Base-by-base conservation (phyloP, 1,284 basidiomycete genomes). In the Sporisorium reilianum region DNA sequence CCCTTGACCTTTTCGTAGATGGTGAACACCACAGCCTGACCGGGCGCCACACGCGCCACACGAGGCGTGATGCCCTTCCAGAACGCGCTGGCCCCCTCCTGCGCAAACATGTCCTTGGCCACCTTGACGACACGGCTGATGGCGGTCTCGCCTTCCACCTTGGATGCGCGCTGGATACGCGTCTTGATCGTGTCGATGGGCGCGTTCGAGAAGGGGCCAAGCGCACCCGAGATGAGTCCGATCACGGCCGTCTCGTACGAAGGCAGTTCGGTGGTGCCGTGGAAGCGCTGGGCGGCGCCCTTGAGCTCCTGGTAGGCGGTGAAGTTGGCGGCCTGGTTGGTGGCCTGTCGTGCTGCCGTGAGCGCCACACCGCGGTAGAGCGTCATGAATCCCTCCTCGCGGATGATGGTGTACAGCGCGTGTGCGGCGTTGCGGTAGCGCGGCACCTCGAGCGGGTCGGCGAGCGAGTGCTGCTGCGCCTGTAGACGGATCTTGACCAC, bases 161-260 rank as follows among this genome's bases (percentile, higher is more conserved):
- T 91, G 5, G 91, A 90, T 0, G 94, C 89, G 79, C 95, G 95
- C 87, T 99, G 96, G 62, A 82, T 84, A 77, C 82, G 86, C 78
- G 95, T 97, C 86, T 98, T 97, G 85, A 97, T 97, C 2, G 95
- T 97, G 87, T 98, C 95, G 71, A 97, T 95, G 0, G 95, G 95
- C 6, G 95, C 95, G 80, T 97, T 97, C 28, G 94, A 95, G 86
- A 97, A 85, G 14, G 95, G 95, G 34, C 95, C 95, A 90, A 97
- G 95, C 5, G 96, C 97, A 65, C 97, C 97, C 51, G 94, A 97
- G 79, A 99, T 91, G 62, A 99, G 88, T 62, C 96, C 96, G 66
- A 99, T 94, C 38, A 92, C 70, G 89, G 96, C 94, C 76, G 96
- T 95, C 69, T 85, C 72, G 86, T 93, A 97, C 44, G 93, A 93